Evolutionary conservation across 2,329 filamentous ascomycete species (phyloP), one percentile per base, ranked within the genome.

Genomic region (Achaetomium macrosporum): DNA sequence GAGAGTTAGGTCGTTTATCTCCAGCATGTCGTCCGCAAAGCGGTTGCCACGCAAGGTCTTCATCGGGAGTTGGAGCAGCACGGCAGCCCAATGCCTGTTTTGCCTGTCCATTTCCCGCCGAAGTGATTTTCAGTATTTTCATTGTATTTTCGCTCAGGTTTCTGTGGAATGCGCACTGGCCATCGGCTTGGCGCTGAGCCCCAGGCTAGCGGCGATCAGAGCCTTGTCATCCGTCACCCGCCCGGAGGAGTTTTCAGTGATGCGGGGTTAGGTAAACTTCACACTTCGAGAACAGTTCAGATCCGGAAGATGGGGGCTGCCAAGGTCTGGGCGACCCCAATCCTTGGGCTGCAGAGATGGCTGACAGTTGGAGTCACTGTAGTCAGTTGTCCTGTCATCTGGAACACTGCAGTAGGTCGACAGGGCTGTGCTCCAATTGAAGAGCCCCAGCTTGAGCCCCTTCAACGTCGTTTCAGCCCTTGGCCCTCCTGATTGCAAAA

Each of bases 301-400:
- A 51, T 44, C 54, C 55, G 58, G 59, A 53, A 59, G 56, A 58
- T 54, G 15, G 50, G 59, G 57, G 55, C 56, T 59, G 61, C 61
- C 61, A 63, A 63, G 61, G 37, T 30, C 59, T 61, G 53, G 61
- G 60, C 59, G 52, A 37, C 55, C 16, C 57, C 58, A 55, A 43
- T 43, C 51, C 58, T 54, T 47, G 56, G 57, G 54, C 53, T 39
- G 39, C n/a, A 6, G 16, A 35, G 13, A n/a, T 37, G 35, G 13
- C 35, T 37, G 35, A n/a, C 42, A 19, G 20, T 35, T 42, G 41
- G 46, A 37, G 17, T 50, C 25, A 40, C 40, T 31, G 25, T 42
- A 16, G 35, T 4, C 33, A 12, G 33, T 15, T 9, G 10, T 4
- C 11, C 10, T 35, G 33, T 9, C 15, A 9, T 9, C 10, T 15